Conservation (phyloP, 345 rosid species). For the Populus pruinosa region DNA sequence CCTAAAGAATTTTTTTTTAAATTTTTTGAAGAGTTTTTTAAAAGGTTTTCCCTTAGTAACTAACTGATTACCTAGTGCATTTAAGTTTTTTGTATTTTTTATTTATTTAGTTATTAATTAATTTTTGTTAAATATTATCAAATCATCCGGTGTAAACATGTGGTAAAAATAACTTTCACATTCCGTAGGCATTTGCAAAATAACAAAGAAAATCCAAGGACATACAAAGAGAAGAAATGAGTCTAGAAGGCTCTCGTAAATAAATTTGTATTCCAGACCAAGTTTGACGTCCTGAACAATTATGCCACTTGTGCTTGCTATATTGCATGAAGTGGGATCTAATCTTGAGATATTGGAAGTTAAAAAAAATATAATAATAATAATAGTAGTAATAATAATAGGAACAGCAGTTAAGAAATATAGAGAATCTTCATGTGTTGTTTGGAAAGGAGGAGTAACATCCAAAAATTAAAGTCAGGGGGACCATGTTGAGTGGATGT, state of each 20-base stretch:
- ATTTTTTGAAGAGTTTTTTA: too few relatives aligned
- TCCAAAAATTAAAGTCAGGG: slow-evolving; percentile 16
- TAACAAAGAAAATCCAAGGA: neutral
- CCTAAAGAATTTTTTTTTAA: too few relatives aligned
- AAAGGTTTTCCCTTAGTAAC: fast-evolving
- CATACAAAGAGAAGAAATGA: neutral
- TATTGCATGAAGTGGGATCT: slow-evolving; percentile 1
- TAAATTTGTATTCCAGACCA: neutral
- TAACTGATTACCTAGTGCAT: fast-evolving
- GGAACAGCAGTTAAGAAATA: neutral
- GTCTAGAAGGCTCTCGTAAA: neutral
- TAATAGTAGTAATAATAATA: fast-evolving
- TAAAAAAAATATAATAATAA: neutral
- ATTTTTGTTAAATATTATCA: too few relatives aligned
- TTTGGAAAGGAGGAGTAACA: neutral
- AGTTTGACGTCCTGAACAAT: slow-evolving; percentile 1
- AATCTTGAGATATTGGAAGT: neutral
- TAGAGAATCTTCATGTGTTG: slow-evolving; percentile 2
- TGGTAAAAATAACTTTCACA: too few relatives aligned
- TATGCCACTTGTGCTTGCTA: neutral
- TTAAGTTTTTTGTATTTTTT: too few relatives aligned
- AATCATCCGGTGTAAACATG: too few relatives aligned
- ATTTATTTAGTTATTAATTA: too few relatives aligned
- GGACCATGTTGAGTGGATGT: slow-evolving; percentile 18
- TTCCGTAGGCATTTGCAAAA: neutral